Base-by-base conservation (phyloP, 768 basidiomycete species). In the Lactarius tabidus region DNA sequence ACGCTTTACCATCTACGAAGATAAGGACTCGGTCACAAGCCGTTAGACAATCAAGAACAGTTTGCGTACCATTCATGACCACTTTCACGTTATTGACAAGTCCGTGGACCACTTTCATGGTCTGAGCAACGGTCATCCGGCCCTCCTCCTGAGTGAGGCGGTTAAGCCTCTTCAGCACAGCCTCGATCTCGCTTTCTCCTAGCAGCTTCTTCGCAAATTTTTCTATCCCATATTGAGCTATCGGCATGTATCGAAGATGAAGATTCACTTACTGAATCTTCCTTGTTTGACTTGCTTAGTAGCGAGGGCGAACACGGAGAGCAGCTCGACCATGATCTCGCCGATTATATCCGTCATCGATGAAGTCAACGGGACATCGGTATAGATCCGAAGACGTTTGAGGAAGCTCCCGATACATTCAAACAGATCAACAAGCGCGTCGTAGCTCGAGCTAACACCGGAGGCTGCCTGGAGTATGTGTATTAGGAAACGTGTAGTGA, bases 241-340 rank as follows among this genome's bases (percentile, higher is more conserved):
- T n/a, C 10, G 7, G n/a, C n/a, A n/a, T 45, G 0, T 14, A n/a
- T 9, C 2, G 17, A 3, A 10, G 12, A 51, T 14, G 5, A 43
- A 2, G 20, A 18, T 0, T 0, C 3, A 52, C 62, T 39, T 20
- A 63, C 56, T 63, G 0, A 63, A 38, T 48, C 26, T 31, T 1
- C 62, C 56, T 5, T 58, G 62, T 5, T 39, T 39, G 28, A 63
- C 36, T 14, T 63, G 35, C 26, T n/a, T n/a, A n/a, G n/a, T n/a
- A n/a, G n/a, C n/a, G n/a, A n/a, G n/a, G n/a, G n/a, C n/a, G n/a
- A n/a, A n/a, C n/a, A n/a, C n/a, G n/a, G n/a, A n/a, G n/a, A n/a
- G n/a, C n/a, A n/a, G n/a, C n/a, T n/a, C n/a, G n/a, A n/a, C n/a
- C n/a, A n/a, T n/a, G n/a, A n/a, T n/a, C n/a, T n/a, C n/a, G n/a